A percentile compares a stretch with the other conserved stretches of the same genome.
phyloP scores from a whole-genome alignment of 441 rosid genomes.

The Adansonia gregorii region DNA sequence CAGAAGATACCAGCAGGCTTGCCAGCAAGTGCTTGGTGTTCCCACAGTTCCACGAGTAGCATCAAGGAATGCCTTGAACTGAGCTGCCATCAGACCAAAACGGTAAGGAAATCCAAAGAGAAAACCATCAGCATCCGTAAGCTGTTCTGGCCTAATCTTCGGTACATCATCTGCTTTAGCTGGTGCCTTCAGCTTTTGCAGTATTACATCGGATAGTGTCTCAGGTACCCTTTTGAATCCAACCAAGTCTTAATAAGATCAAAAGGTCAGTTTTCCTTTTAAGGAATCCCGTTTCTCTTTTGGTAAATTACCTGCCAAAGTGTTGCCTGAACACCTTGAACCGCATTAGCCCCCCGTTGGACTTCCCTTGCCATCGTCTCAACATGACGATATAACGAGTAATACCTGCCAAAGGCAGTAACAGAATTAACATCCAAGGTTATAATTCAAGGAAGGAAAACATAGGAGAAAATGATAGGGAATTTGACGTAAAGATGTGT shows the following conservation, averaged over 20 bases:
- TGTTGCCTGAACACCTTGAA: constrained; percentile 81
- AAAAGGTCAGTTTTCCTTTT: constrained; percentile 1
- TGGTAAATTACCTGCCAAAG: constrained; percentile 73
- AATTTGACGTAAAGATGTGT: background rate
- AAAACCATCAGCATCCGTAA: constrained; percentile 84
- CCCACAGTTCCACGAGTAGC: constrained; percentile 68
- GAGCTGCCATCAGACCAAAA: constrained; percentile 90
- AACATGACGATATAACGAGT: constrained; percentile 78
- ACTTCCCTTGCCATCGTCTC: constrained; percentile 84
- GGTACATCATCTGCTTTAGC: constrained; percentile 71
- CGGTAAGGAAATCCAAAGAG: constrained; percentile 92
- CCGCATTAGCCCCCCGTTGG: constrained; percentile 70
- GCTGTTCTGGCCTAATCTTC: constrained; percentile 71
- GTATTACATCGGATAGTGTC: constrained; percentile 61
- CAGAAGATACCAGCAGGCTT: constrained; percentile 97
- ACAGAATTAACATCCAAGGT: background rate
- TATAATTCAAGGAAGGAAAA: background rate
- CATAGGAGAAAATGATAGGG: background rate
- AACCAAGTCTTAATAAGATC: constrained; percentile 4
- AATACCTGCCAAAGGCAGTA: constrained; percentile 46
- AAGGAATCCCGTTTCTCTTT: background rate
- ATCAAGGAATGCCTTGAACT: constrained; percentile 85
- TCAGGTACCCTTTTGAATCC: constrained; percentile 62
- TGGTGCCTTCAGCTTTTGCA: constrained; percentile 78
- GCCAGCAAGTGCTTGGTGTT: constrained; percentile 80